phyloP scores from a whole-genome alignment of 768 basidiomycete genomes.

The Cystobasidium onofrii region DNA sequence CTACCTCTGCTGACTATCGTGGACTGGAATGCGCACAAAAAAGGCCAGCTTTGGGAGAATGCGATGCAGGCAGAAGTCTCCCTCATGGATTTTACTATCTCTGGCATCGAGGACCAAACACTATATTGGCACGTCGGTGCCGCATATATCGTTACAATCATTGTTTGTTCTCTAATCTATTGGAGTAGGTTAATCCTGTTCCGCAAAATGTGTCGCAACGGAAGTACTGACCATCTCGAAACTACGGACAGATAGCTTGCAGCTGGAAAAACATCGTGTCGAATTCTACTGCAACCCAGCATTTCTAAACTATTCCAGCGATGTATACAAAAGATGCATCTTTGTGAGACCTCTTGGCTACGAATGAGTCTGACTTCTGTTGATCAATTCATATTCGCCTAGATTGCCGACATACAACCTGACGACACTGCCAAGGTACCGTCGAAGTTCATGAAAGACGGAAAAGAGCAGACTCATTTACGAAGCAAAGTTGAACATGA shows the following conservation, averaged over 20 bases:
- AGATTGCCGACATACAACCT: background rate
- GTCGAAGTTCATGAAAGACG: background rate
- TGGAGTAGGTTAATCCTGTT: background rate
- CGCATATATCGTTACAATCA: background rate
- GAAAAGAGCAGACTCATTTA: background rate
- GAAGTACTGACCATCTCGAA: background rate
- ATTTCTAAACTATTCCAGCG: background rate
- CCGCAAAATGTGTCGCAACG: background rate
- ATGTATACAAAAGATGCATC: conserved; percentile 2
- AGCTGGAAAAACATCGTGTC: background rate
- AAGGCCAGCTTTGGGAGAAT: background rate
- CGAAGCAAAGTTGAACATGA: background rate
- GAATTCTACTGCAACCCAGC: conserved; percentile 3
- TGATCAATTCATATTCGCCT: background rate
- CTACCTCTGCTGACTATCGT: background rate
- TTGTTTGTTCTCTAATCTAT: background rate
- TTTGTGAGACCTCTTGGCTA: background rate
- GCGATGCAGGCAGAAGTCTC: background rate
- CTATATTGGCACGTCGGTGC: conserved; percentile 10
- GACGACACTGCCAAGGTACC: background rate
- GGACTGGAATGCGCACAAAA: conserved; percentile 19
- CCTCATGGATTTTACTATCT: conserved; percentile 26
- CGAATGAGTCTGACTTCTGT: background rate
- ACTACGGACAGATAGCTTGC: background rate
- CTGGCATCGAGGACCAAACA: background rate